These are phyloP conservation scores for Mortierella sp. DNA, from an alignment of 371 early-diverging fungal genomes.

Conservation along the genomic window DNA sequence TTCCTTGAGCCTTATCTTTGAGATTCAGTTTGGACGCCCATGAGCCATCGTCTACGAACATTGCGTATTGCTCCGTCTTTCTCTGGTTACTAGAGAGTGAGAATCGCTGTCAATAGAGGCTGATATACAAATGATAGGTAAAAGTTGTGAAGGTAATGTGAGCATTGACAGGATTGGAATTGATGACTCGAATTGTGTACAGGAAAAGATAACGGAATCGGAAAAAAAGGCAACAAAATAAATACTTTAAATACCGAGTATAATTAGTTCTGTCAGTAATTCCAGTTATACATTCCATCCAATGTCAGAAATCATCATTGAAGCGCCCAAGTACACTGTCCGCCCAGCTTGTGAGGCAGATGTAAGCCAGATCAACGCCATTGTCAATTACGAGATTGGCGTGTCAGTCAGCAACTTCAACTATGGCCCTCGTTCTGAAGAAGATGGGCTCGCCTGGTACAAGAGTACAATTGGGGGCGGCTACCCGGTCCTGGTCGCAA, in stretches of 20 bases:
- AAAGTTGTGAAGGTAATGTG: background rate
- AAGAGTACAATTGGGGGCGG: constrained; percentile 31
- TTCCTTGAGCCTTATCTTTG: constrained; percentile 47
- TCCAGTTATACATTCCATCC: background rate
- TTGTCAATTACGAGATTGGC: constrained; percentile 47
- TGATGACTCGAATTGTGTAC: constrained; percentile 16
- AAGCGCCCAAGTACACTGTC: constrained; percentile 20
- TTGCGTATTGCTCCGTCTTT: background rate
- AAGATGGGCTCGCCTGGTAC: constrained; percentile 37
- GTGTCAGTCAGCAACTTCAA: constrained; percentile 50
- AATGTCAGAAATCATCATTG: constrained; percentile 16
- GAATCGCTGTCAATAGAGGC: background rate
- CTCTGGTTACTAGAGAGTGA: background rate
- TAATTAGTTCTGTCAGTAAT: no score
- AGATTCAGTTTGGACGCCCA: constrained; percentile 47
- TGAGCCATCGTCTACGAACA: constrained; percentile 51
- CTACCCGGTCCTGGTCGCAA: constrained; percentile 44
- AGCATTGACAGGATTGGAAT: background rate
- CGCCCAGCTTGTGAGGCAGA: constrained; percentile 44
- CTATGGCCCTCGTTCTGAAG: constrained; percentile 38
- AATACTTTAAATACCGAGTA: no score
- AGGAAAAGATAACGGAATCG: background rate
- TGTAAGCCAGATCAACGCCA: constrained; percentile 30
- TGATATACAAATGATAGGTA: background rate
- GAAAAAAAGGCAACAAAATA: background rate